Percentiles rank a stretch among this genome's conserved stretches.
Conservation (phyloP, 2,329 filamentous ascomycete species). For the Allantophomopsis cytisporea region DNA sequence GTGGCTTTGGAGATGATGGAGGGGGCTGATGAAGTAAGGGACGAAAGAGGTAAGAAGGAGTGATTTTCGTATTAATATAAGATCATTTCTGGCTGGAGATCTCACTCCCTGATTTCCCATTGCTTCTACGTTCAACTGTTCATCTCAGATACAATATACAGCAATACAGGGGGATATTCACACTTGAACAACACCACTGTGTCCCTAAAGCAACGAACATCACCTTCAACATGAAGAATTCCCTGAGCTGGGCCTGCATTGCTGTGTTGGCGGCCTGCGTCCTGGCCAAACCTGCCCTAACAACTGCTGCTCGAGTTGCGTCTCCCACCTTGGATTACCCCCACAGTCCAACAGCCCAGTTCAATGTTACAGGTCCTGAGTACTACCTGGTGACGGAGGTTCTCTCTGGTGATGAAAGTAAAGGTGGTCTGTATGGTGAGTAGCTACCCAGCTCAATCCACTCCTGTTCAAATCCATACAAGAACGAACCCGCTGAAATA, state of each 20-base stretch:
- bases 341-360: not conserved
- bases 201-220: no score
- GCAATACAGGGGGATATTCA: no score
- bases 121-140: no score
- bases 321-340: not conserved
- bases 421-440: conserved; percentile 6
- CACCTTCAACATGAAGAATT: no score
- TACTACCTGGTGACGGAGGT: conserved; percentile 9
- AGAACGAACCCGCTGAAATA: not conserved
- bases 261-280: not conserved
- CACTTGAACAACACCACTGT: no score
- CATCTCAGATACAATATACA: no score
- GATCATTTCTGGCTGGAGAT: no score
- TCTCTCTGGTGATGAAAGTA: conserved; percentile 3
- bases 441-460: not conserved
- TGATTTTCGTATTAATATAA: no score
- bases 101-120: no score
- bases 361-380: not conserved
- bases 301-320: not conserved
- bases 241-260: not conserved
- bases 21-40: no score
- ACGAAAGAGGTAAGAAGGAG: no score
- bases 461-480: not conserved
- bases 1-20: no score
- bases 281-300: not conserved